Base-by-base conservation (phyloP, 2,329 filamentous ascomycete genomes). In the Fusarium pseudoanthophilum region DNA sequence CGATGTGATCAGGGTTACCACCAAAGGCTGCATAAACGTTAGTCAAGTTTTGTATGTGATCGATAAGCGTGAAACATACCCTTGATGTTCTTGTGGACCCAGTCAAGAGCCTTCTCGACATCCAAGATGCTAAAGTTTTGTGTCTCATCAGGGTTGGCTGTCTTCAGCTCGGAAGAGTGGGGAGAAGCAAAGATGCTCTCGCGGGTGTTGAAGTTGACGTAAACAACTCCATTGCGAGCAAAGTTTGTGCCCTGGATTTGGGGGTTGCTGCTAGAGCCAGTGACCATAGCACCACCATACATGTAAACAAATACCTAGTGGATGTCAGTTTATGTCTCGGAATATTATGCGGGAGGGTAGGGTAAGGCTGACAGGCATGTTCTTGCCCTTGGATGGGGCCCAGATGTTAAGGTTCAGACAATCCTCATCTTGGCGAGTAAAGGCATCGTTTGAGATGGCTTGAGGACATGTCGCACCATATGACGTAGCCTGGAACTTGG, bases 111-210 rank as follows among this genome's bases (percentile, higher is more conserved):
- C 58, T 76, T 77, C 14, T 78, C 71, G 1, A 78, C 73, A 55
- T 78, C 76, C 21, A 78, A 30, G 24, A 78, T 76, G 60, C 75
- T 72, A 46, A 78, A 78, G 67, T 78, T 78, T 16, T 77, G 75
- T 9, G 75, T 72, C n/a, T 74, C 75, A 4, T 72, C 48, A 16
- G 70, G 70, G 9, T 63, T 28, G 6, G 46, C 51, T 5, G 39
- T 18, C 40, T 73, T 60, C 28, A 85, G 74, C 75, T 84, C 79
- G 7, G 82, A 78, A 21, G 84, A 84, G 61, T 84, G 79, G 9
- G 84, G 81, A 10, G 84, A 85, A 13, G 84, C 84, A 55, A 83
- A 85, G 43, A 85, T 82, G 61, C 83, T 84, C 80, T 82, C 80
- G 11, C 80, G 79, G 4, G 81, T 82, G 75, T 82, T 84, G 69